Evolutionary conservation across 352 stramenopile species (phyloP), one percentile per base, ranked within the genome.

Genomic region (Blastocystis sp.): DNA sequence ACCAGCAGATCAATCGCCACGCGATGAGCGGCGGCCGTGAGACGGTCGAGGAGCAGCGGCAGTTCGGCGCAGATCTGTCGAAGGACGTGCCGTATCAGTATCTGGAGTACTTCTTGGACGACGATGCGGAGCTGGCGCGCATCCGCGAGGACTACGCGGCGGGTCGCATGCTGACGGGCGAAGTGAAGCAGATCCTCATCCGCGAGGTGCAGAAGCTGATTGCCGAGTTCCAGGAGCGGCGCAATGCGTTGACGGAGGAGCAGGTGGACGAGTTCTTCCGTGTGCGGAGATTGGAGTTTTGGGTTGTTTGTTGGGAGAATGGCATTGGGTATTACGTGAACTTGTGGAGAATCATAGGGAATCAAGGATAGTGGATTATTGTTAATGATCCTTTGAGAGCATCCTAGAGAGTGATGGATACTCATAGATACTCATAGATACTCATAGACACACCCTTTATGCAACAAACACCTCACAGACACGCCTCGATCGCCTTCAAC

Each of bases 31-130:
- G 97, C 53, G 97, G 96, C 72, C 93, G 95, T 87, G 95, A 98
- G 87, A 99, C 95, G 18, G 96, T 97, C 88, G 95, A 97, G 77
- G 90, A 98, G 87, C 96, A 99, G 88, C 90, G 97, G 87, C 94
- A 98, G 87, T 93, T 97, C 61, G 97, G 97, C 54, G 97, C 97
- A 40, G 97, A 99, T 90, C 89, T 99, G 44, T 94, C 98, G 40
- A 92, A 97, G 4, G 96, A 99, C 89, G 97, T 99, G 49, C 91
- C 94, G 49, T 99, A 97, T 89, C 95, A 99, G 90, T 99, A 97
- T 91, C 88, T 99, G 59, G 93, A 91, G 51, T 99, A 99, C 89
- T 99, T 99, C 90, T 90, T 99, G 56, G 96, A 99, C 87, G 95
- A 98, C 87, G 96, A 99, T 87, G 94, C 97, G 9, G 92, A 98